Percentiles rank a stretch among this genome's conserved stretches.
Evolutionary conservation across 192 early-diverging fungal species (phyloP).

Genomic region (Coemansia sp.): DNA sequence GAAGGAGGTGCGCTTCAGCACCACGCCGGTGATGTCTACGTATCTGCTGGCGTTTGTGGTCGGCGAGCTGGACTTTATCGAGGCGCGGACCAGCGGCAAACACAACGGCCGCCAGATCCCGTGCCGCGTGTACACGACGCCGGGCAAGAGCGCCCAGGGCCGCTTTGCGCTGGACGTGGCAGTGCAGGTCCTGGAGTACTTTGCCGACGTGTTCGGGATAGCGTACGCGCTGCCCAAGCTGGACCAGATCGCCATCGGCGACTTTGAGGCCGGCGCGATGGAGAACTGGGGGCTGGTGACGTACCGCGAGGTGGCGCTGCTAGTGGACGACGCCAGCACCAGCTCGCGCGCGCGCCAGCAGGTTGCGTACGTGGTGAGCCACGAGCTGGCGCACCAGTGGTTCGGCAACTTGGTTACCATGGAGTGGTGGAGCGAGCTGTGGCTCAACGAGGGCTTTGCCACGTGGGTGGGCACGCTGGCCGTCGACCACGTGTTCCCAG

Average conservation of each 20-base stretch:
- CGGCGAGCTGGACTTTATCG: conserved; percentile 77
- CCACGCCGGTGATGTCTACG: conserved; percentile 76
- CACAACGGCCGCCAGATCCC: conserved; percentile 53
- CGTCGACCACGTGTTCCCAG: conserved; percentile 69
- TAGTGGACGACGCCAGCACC: conserved; percentile 65
- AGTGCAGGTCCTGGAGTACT: conserved; percentile 62
- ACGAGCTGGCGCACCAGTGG: conserved; percentile 83
- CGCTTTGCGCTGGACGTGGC: conserved; percentile 68
- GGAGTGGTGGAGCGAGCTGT: conserved; percentile 66
- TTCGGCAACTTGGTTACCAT: conserved; percentile 86
- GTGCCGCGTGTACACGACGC: conserved; percentile 65
- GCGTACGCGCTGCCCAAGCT: conserved; percentile 74
- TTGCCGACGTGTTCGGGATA: conserved; percentile 63
- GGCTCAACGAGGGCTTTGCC: conserved; percentile 88
- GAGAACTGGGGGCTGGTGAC: conserved; percentile 87
- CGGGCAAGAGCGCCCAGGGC: conserved; percentile 59
- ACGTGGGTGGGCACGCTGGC: conserved; percentile 73
- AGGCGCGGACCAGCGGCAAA: conserved; percentile 54
- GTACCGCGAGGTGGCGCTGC: conserved; percentile 64
- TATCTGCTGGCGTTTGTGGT: conserved; percentile 74
- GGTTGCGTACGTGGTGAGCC: conserved; percentile 67
- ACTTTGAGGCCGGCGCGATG: conserved; percentile 79
- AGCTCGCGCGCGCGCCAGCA: conserved; percentile 54
- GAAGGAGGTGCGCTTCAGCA: conserved; percentile 62
- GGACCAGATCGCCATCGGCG: conserved; percentile 71